Conservation (phyloP, 1,139 yeast species). For the Saccharomyces pastorianus region DNA sequence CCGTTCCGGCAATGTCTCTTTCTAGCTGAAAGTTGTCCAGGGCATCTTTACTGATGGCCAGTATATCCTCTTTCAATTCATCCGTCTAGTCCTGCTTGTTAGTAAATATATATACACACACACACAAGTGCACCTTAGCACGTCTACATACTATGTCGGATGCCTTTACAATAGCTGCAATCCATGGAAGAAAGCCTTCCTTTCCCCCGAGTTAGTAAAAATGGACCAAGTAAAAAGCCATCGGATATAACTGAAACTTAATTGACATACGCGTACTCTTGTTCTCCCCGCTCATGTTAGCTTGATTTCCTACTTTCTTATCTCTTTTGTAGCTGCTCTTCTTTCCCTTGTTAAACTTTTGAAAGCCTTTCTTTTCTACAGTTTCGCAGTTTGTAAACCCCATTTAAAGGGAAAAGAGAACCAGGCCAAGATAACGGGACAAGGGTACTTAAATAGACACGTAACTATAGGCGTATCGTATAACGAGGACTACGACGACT, state of each 20-base stretch:
- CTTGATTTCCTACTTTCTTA: not conserved
- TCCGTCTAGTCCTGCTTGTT: constrained; percentile 34
- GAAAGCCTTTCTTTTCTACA: not conserved
- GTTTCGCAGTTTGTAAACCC: not conserved
- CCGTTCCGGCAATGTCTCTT: constrained; percentile 70
- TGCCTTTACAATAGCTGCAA: constrained; percentile 27
- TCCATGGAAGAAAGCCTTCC: not conserved
- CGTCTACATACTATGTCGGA: constrained; percentile 27
- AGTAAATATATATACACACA: not conserved
- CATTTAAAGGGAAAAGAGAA: not conserved
- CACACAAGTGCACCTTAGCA: not conserved
- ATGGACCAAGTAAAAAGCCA: not conserved
- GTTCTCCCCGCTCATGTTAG: not conserved
- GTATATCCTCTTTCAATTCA: constrained; percentile 51
- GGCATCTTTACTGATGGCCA: constrained; percentile 52
- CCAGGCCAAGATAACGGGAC: not conserved
- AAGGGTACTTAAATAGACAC: not conserved
- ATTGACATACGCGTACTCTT: not conserved
- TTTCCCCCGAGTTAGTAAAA: not conserved
- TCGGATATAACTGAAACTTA: not conserved
- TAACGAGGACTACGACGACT: not conserved
- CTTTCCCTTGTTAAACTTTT: not conserved
- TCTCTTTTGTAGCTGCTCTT: not conserved
- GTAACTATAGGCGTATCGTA: not conserved
- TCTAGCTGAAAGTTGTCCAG: constrained; percentile 43